Conservation (phyloP, 176 grass and related monocot species). For the Phoenix dactylifera region DNA sequence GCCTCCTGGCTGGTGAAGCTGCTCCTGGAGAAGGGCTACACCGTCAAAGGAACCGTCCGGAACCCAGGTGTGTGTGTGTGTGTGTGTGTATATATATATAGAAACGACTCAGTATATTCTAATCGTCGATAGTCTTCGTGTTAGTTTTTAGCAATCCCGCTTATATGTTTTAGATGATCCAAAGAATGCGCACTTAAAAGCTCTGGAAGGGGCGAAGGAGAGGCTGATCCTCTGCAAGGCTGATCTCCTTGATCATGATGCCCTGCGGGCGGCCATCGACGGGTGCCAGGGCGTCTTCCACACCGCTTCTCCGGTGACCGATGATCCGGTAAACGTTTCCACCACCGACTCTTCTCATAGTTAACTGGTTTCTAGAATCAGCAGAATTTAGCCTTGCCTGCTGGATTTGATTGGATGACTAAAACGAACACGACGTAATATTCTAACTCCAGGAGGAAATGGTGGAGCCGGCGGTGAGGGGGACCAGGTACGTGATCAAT, state of each 20-base stretch:
- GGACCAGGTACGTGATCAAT: slow-evolving; percentile 61
- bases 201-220: slow-evolving; percentile 64
- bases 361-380: too few species aligned
- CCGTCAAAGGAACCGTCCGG: slow-evolving; percentile 80
- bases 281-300: slow-evolving; percentile 95
- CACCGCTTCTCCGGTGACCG: slow-evolving; percentile 89
- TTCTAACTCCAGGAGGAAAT: slow-evolving; percentile 52
- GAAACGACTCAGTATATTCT: too few species aligned
- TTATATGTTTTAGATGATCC: slow-evolving; percentile 43
- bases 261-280: slow-evolving; percentile 50
- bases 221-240: slow-evolving; percentile 81
- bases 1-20: slow-evolving; percentile 84
- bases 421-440: background rate
- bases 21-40: slow-evolving; percentile 77
- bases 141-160: background rate
- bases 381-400: too few species aligned
- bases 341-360: too few species aligned
- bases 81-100: too few species aligned
- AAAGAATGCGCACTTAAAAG: slow-evolving; percentile 80
- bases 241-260: slow-evolving; percentile 82
- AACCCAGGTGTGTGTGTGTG: slow-evolving; percentile 37
- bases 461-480: slow-evolving; percentile 93
- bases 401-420: too few species aligned
- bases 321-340: slow-evolving; percentile 51
- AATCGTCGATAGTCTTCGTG: background rate